phyloP scores from a whole-genome alignment of 1,284 basidiomycete species.

The Cryptococcus sp. region DNA sequence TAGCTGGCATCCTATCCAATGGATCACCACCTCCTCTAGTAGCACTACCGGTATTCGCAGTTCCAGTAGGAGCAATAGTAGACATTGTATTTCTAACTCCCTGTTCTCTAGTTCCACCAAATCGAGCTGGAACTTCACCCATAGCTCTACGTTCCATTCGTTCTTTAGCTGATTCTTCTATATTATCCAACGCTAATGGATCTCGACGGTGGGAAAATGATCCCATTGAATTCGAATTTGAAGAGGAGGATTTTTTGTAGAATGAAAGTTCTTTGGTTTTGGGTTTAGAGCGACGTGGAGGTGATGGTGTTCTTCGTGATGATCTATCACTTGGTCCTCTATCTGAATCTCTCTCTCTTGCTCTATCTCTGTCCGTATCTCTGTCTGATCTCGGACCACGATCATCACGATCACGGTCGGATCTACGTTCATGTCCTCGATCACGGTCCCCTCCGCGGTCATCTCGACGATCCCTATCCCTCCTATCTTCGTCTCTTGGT shows the following conservation, averaged over 20 bases:
- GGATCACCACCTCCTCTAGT: slow-evolving; percentile 35
- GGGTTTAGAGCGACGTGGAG: not conserved
- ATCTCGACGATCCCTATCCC: not conserved
- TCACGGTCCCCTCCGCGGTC: slow-evolving; percentile 1
- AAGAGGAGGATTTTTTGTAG: slow-evolving; percentile 42
- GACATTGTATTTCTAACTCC: slow-evolving; percentile 45
- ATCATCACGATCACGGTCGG: not conserved
- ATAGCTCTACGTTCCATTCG: slow-evolving; percentile 34
- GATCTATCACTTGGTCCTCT: not conserved
- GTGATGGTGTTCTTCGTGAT: slow-evolving; percentile 12
- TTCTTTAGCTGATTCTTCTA: slow-evolving; percentile 33
- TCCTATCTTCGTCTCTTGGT: not conserved
- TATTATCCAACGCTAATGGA: slow-evolving; percentile 30
- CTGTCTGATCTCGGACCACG: slow-evolving; percentile 5
- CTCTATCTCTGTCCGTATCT: slow-evolving; percentile 1
- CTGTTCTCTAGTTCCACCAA: slow-evolving; percentile 42
- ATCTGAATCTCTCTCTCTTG: too few relatives aligned
- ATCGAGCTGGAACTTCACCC: slow-evolving; percentile 40
- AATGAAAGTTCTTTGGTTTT: slow-evolving; percentile 46
- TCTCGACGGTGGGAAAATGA: slow-evolving; percentile 30
- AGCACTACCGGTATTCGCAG: slow-evolving; percentile 17
- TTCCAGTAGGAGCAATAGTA: slow-evolving; percentile 18
- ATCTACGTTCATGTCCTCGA: slow-evolving; percentile 5
- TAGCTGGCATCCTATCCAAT: slow-evolving; percentile 32
- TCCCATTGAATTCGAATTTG: slow-evolving; percentile 9